Base-by-base conservation (phyloP, 192 early-diverging fungal species). In the Gigaspora rosea region DNA sequence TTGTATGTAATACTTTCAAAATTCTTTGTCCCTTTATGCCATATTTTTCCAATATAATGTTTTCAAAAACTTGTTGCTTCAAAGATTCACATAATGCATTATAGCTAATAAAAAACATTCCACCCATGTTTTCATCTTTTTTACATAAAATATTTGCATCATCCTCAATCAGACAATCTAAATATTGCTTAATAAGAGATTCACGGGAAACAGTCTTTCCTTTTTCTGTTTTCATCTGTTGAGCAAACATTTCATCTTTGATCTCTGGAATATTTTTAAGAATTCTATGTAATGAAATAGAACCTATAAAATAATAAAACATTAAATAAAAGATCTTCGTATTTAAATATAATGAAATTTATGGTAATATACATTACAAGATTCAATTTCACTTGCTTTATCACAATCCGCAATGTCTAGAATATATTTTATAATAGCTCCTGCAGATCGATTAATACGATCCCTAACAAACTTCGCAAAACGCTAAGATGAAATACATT, bases 371-470 rank as follows among this genome's bases (percentile, higher is more conserved):
- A 36, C n/a, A 32, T 78, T 78, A 81, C 79, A 72, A 5, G 83
- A 80, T 58, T 85, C 81, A 12, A 76, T 84, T 70, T 90, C 88
- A 12, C 36, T 58, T 58, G 54, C 22, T 8, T 71, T 80, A 46
- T 82, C 80, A 9, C 87, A 80, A 79, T 94, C 90, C 46, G 82
- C 84, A 65, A 87, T 64, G 13, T 87, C 82, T 64, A 94, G 79
- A 22, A 93, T 85, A 5, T 85, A 61, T 63, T 88, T 84, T 62
- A 91, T 71, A 20, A 94, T 83, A 41, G 80, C 78, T 46, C 82
- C 88, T n/a, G 91, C 92, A 15, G 86, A 87, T 16, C 83, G 77
- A 79, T 92, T 94, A 80, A 90, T 84, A 54, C 87, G 84, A 36
- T 85, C 84, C 8, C 84, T 78, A 64, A 88, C 90, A 70, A 86